phyloP scores from a whole-genome alignment of 2,329 filamentous ascomycete genomes.

The Alternaria novae-zelandiae region DNA sequence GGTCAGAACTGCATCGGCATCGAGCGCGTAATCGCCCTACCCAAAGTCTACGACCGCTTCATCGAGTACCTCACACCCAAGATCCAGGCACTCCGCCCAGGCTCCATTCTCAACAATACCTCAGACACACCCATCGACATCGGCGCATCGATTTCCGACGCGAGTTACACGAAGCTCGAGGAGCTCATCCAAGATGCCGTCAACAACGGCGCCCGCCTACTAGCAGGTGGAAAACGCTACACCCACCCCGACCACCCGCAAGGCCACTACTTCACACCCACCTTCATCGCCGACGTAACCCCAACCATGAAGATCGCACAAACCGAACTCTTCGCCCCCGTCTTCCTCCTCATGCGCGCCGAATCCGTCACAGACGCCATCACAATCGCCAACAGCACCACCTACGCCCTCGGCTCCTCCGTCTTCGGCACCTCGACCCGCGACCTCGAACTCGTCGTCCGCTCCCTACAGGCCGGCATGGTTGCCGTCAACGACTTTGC shows the following conservation, averaged over 20 bases:
- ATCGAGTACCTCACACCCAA: conserved; percentile 73
- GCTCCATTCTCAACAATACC: conserved; percentile 65
- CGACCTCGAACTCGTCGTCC: conserved; percentile 68
- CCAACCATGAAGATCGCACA: conserved; percentile 84
- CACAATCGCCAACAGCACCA: conserved; percentile 78
- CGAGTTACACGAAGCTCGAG: conserved; percentile 78
- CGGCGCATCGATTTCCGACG: conserved; percentile 86
- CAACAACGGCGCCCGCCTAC: conserved; percentile 75
- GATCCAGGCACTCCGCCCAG: conserved; percentile 76
- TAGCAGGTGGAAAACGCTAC: conserved; percentile 78
- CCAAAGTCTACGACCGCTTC: conserved; percentile 76
- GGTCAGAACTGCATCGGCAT: conserved; percentile 99
- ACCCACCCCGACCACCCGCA: conserved; percentile 73
- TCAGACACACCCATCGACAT: conserved; percentile 68
- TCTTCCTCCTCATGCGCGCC: conserved; percentile 85
- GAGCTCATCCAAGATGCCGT: conserved; percentile 79
- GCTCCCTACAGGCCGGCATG: conserved; percentile 80
- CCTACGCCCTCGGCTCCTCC: conserved; percentile 85
- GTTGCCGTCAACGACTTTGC: conserved; percentile 96
- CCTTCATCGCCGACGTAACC: conserved; percentile 88
- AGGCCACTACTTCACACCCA: conserved; percentile 93
- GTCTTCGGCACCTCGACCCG: conserved; percentile 76
- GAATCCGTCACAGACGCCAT: conserved; percentile 71
- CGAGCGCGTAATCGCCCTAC: conserved; percentile 85
- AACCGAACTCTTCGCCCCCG: conserved; percentile 89